phyloP scores from a whole-genome alignment of 2,329 filamentous ascomycete genomes.

The Chaetomiaceae sp. region DNA sequence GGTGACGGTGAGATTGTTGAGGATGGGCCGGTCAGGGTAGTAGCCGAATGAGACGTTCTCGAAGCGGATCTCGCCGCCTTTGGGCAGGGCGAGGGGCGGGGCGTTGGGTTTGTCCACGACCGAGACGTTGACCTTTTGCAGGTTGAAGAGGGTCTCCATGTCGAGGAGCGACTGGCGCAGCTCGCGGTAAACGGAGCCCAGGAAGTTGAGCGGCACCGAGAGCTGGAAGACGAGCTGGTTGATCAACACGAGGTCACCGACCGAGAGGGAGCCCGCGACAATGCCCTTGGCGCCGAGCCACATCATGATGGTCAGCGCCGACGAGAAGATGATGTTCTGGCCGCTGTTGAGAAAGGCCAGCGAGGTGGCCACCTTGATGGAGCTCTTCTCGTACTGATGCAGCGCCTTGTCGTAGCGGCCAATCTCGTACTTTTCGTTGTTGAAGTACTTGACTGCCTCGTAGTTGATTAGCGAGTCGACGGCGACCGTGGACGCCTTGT shows the following conservation, averaged over 20 bases:
- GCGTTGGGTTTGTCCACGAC: constrained; percentile 74
- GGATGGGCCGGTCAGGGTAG: constrained; percentile 75
- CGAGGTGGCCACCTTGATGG: constrained; percentile 94
- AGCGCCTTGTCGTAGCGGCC: constrained; percentile 83
- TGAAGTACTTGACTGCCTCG: constrained; percentile 98
- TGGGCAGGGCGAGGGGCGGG: constrained; percentile 62
- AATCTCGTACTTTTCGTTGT: constrained; percentile 95
- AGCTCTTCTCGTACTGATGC: constrained; percentile 81
- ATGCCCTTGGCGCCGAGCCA: constrained; percentile 90
- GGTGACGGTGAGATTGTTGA: constrained; percentile 76
- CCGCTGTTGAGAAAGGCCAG: constrained; percentile 88
- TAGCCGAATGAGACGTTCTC: constrained; percentile 96
- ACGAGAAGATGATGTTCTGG: constrained; percentile 95
- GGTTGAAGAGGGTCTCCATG: constrained; percentile 97
- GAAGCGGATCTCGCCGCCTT: constrained; percentile 85
- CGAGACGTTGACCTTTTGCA: constrained; percentile 91
- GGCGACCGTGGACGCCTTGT: constrained; percentile 87
- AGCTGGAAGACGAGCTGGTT: constrained; percentile 98
- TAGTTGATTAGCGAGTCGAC: constrained; percentile 98
- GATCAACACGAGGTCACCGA: constrained; percentile 96
- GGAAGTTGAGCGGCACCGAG: constrained; percentile 91
- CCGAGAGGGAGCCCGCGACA: constrained; percentile 70
- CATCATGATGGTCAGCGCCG: constrained; percentile 94
- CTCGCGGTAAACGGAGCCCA: constrained; percentile 96
- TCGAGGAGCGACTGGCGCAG: constrained; percentile 89